phyloP scores from a whole-genome alignment of 495 filamentous ascomycete species.

The Hypoxylon lienhwacheense region DNA sequence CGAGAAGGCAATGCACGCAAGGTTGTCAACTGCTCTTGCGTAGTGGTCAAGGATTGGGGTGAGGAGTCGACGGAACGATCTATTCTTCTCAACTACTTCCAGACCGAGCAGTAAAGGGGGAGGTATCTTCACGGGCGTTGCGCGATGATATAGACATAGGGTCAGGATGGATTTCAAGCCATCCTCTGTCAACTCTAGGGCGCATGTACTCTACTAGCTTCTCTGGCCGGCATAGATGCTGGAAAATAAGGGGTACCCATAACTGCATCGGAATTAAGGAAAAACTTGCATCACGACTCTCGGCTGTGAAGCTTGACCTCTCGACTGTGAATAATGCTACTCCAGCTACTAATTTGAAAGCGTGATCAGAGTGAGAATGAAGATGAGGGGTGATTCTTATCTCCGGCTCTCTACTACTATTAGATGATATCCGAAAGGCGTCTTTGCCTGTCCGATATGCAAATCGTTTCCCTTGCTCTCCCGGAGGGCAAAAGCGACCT shows the following conservation, averaged over 20 bases:
- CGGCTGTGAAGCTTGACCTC: neutral
- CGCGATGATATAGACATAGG: slow-evolving; percentile 40
- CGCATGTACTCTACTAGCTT: slow-evolving; percentile 42
- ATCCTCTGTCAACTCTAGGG: slow-evolving; percentile 30
- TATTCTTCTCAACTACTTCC: slow-evolving; percentile 99
- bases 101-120: slow-evolving; percentile 70
- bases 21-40: slow-evolving; percentile 99
- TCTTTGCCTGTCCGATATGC: slow-evolving; percentile 79
- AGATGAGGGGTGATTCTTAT: slow-evolving; percentile 36
- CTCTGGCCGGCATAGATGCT: slow-evolving; percentile 42
- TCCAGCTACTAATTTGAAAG: neutral
- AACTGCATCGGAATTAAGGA: slow-evolving; percentile 43
- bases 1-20: slow-evolving; percentile 99
- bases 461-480: slow-evolving; percentile 74
- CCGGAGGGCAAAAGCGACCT: slow-evolving; percentile 77
- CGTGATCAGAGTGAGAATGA: neutral
- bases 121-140: slow-evolving; percentile 30
- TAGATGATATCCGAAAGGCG: slow-evolving; percentile 86
- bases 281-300: slow-evolving; percentile 33
- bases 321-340: slow-evolving; percentile 5
- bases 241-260: slow-evolving; percentile 34
- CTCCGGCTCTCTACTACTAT: slow-evolving; percentile 69
- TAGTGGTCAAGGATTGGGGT: slow-evolving; percentile 98
- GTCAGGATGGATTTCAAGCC: slow-evolving; percentile 36
- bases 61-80: slow-evolving; percentile 98